Evolutionary conservation across 192 early-diverging fungal species (phyloP).

Genomic region (Gamsiella multidivaricata): DNA sequence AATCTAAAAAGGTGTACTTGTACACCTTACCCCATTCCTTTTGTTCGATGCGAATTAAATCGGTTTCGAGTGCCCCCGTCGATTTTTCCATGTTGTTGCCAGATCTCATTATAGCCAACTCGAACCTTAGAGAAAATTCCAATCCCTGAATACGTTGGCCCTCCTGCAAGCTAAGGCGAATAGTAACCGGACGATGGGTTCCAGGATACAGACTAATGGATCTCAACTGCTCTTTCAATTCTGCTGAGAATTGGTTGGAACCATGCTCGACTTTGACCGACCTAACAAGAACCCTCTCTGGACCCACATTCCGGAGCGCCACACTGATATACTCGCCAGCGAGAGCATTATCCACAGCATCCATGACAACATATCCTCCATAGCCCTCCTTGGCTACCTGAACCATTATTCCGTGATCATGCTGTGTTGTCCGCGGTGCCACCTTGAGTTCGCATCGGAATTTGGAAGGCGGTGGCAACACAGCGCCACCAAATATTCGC

Average conservation of each 20-base stretch:
- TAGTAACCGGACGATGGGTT: conserved; percentile 27
- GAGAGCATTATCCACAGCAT: conserved; percentile 39
- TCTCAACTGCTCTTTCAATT: background rate
- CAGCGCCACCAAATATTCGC: conserved; percentile 71
- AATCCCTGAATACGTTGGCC: too few relatives aligned
- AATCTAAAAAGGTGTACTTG: conserved; percentile 77
- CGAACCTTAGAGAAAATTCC: conserved; percentile 18
- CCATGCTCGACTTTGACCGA: conserved; percentile 18
- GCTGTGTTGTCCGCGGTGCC: background rate
- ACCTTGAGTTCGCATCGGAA: conserved; percentile 25
- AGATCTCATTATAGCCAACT: too few relatives aligned
- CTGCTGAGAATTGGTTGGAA: conserved; percentile 3
- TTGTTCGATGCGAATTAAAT: conserved; percentile 22
- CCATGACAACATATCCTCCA: conserved; percentile 28
- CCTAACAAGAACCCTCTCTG: conserved; percentile 17
- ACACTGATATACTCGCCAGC: conserved; percentile 52
- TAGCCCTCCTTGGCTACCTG: conserved; percentile 31
- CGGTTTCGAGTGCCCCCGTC: conserved; percentile 3
- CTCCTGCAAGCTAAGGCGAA: too few relatives aligned
- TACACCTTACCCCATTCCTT: conserved; percentile 64
- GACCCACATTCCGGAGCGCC: conserved; percentile 37
- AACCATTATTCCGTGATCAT: conserved; percentile 1
- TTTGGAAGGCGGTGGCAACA: conserved; percentile 41
- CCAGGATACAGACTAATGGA: conserved; percentile 14
- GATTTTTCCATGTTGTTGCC: background rate